Conservation (phyloP, 805 yeast genomes). For the Maudiozyma saulgeensis region DNA sequence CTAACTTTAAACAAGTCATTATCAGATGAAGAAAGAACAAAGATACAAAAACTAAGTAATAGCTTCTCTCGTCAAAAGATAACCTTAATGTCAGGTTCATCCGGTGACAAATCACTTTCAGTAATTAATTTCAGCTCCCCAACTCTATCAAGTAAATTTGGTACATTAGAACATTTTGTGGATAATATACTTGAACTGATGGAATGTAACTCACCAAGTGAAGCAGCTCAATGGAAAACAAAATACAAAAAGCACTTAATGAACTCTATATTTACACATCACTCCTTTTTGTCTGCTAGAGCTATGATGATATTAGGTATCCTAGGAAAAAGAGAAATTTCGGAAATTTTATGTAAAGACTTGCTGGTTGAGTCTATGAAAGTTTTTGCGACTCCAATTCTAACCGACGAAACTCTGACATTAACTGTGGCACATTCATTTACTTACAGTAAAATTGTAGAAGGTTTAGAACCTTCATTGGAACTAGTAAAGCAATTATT, state of each 20-base stretch:
- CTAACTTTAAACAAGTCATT: constrained; percentile 49
- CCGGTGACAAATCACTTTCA: constrained; percentile 37
- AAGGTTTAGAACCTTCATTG: constrained; percentile 28
- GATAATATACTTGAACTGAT: constrained; percentile 44
- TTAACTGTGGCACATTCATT: constrained; percentile 29
- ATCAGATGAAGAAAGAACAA: constrained; percentile 27
- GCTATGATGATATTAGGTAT: constrained; percentile 61
- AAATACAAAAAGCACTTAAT: constrained; percentile 55
- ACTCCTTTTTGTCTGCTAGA: constrained; percentile 52
- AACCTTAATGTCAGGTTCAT: constrained; percentile 56
- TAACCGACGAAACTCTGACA: constrained; percentile 21
- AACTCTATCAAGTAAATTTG: constrained; percentile 29
- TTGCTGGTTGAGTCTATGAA: constrained; percentile 21
- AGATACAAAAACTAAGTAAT: constrained; percentile 37
- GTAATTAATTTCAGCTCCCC: constrained; percentile 25
- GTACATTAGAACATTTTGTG: constrained; percentile 46
- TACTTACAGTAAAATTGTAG: constrained; percentile 30
- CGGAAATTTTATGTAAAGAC: constrained; percentile 37
- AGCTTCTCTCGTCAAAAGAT: constrained; percentile 48
- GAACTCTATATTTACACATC: constrained; percentile 44
- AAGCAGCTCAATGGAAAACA: constrained; percentile 44
- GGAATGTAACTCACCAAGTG: constrained; percentile 35
- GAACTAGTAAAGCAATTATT: constrained; percentile 22
- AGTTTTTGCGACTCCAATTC: constrained; percentile 27
- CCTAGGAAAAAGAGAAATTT: constrained; percentile 50